These are phyloP conservation scores for Pseudonitzschia delicatissima DNA, from an alignment of 108 stramenopile genomes.

Conservation along the genomic window DNA sequence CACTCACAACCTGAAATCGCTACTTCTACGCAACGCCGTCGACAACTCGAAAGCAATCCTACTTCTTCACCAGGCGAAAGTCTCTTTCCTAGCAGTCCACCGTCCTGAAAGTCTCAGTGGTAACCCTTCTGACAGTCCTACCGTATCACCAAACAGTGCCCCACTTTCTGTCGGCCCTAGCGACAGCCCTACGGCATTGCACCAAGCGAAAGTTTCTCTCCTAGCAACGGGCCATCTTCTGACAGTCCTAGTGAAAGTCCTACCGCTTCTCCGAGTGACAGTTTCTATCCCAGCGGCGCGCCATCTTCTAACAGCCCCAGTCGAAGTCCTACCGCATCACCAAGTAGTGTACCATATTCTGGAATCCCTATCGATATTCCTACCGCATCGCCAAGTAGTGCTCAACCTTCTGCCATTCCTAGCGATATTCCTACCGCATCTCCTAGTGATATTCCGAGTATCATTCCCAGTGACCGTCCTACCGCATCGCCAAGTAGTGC, in stretches of 20 bases:
- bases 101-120: neutral
- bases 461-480: neutral
- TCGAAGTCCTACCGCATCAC: slow-evolving; percentile 34
- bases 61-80: neutral
- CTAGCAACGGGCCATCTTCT: neutral
- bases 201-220: neutral
- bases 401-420: slow-evolving; percentile 28
- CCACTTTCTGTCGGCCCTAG: too few relatives aligned
- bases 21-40: neutral
- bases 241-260: neutral
- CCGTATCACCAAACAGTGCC: neutral
- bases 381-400: slow-evolving; percentile 47
- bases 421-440: slow-evolving; percentile 55
- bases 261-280: neutral
- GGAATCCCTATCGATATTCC: slow-evolving; percentile 46
- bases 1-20: too few relatives aligned
- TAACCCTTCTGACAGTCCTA: neutral
- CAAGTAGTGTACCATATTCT: slow-evolving; percentile 3
- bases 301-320: slow-evolving; percentile 35
- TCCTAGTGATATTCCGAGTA: slow-evolving; percentile 22
- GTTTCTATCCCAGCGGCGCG: neutral
- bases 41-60: neutral
- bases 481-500: neutral
- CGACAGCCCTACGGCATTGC: too few relatives aligned
- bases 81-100: neutral